Conservation (phyloP, 176 grass and related monocot species). For the Oropetium thomaeum region DNA sequence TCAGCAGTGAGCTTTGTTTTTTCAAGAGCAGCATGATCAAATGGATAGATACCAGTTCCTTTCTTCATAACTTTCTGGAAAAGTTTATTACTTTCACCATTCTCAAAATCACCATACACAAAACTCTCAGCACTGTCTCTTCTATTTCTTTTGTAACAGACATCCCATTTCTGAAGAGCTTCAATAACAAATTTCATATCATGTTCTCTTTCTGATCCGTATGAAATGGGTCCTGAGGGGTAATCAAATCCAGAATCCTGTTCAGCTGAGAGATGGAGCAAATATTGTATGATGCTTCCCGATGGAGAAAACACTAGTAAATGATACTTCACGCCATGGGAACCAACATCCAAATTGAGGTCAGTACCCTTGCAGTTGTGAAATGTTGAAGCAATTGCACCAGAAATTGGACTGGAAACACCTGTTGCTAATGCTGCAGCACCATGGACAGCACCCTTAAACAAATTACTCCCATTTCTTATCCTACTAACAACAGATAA, state of each 20-base stretch:
- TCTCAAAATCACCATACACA: constrained; percentile 68
- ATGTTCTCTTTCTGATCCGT: constrained; percentile 48
- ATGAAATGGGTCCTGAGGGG: constrained; percentile 35
- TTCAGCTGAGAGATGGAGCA: constrained; percentile 49
- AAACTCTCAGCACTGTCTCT: constrained; percentile 64
- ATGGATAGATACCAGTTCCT: constrained; percentile 47
- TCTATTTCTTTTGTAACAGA: constrained; percentile 81
- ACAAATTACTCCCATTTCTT: constrained; percentile 72
- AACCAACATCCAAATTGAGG: constrained; percentile 37
- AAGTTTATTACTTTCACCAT: constrained; percentile 55
- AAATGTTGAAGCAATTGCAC: constrained; percentile 77
- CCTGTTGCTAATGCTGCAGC: constrained; percentile 71
- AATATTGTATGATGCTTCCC: constrained; percentile 92
- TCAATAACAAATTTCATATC: constrained; percentile 73
- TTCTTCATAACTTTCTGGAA: constrained; percentile 56
- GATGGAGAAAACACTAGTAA: constrained; percentile 85
- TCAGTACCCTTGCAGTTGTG: constrained; percentile 57
- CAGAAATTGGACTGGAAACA: constrained; percentile 52
- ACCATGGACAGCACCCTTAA: constrained; percentile 72
- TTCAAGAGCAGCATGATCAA: constrained; percentile 26
- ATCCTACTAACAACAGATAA: constrained; percentile 91
- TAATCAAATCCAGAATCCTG: constrained; percentile 47
- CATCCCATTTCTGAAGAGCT: constrained; percentile 96
- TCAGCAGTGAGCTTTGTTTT: constrained; percentile 48
- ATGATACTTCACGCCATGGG: constrained; percentile 49